These are phyloP conservation scores for Bryopsis sp. DNA, from an alignment of 139 green algal species.

Conservation along the genomic window DNA sequence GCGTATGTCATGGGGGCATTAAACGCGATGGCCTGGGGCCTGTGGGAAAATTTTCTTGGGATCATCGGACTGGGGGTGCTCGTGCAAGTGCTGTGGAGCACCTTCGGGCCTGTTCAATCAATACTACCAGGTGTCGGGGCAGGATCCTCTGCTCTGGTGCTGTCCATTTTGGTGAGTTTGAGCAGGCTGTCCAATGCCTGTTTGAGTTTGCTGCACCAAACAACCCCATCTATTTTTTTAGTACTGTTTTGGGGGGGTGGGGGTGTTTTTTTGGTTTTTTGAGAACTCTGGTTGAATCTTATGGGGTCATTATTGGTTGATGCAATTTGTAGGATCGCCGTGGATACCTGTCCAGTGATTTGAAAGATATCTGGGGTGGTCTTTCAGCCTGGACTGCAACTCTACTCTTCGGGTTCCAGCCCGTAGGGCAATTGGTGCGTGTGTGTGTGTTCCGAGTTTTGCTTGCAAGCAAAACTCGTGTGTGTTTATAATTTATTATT, in stretches of 20 bases:
- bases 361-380: conserved; percentile 21
- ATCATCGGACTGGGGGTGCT: conserved; percentile 1
- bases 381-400: conserved; percentile 60
- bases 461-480: background rate
- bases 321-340: conserved; percentile 9
- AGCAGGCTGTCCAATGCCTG: background rate
- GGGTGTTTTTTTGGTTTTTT: too few species aligned
- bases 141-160: background rate
- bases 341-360: background rate
- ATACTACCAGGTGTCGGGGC: conserved; percentile 20
- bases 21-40: background rate
- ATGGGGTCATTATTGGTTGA: background rate
- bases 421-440: conserved; percentile 51
- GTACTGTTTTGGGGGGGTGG: too few species aligned
- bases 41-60: conserved; percentile 5
- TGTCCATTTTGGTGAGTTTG: background rate
- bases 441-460: background rate
- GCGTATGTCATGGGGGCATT: background rate
- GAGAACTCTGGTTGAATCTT: background rate
- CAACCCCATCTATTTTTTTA: too few species aligned
- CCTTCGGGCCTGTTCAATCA: conserved; percentile 4
- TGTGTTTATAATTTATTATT: too few species aligned
- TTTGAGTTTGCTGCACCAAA: conserved; percentile 10
- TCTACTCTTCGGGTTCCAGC: conserved; percentile 66
- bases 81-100: conserved; percentile 19